phyloP scores from a whole-genome alignment of 345 rosid genomes.

The Kandelia obovata region DNA sequence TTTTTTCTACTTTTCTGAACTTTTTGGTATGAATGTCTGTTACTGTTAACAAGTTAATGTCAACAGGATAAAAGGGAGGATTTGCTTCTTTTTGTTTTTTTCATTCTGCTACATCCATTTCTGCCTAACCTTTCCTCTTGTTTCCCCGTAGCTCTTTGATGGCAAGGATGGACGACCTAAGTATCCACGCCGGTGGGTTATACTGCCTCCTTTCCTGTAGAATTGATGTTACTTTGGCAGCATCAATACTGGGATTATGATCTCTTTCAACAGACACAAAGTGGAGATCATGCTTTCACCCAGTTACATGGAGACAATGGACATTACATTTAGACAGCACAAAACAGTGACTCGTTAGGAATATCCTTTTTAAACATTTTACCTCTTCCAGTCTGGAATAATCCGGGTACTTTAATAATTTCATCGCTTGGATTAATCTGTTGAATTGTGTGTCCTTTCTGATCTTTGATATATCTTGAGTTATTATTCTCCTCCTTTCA shows the following conservation, averaged over 20 bases:
- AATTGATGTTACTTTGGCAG: neutral
- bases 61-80: neutral
- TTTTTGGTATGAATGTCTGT: neutral
- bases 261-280: slow-evolving; percentile 1
- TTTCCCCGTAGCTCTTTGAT: slow-evolving; percentile 62
- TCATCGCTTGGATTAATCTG: neutral
- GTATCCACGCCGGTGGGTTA: slow-evolving; percentile 92
- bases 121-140: neutral
- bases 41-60: neutral
- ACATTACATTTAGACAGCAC: neutral
- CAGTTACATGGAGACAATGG: neutral
- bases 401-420: neutral
- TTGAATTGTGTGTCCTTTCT: neutral
- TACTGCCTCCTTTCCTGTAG: slow-evolving; percentile 86
- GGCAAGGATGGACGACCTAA: slow-evolving; percentile 88
- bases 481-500: neutral
- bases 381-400: neutral
- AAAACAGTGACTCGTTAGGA: neutral
- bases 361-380: neutral
- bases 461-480: neutral
- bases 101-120: neutral
- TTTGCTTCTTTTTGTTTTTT: neutral
- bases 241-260: slow-evolving; percentile 3
- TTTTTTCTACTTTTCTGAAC: neutral
- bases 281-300: slow-evolving; percentile 1